phyloP scores from a whole-genome alignment of 257 asterid genomes.

The Solanum habrochaites region DNA sequence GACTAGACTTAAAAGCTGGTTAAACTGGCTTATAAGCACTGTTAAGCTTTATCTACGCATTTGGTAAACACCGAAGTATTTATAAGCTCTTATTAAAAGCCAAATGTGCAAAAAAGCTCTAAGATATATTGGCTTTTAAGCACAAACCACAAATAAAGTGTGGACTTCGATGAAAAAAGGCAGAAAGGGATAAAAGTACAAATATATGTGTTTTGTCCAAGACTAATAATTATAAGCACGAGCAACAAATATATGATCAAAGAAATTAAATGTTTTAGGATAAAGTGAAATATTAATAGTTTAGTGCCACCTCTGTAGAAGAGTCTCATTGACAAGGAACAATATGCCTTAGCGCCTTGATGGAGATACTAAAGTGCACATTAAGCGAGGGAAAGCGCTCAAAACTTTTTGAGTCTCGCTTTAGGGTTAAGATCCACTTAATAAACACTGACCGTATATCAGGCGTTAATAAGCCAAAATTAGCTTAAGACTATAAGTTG shows the following conservation, averaged over 20 bases:
- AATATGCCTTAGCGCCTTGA: background rate
- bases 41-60: background rate
- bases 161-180: background rate
- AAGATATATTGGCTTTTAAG: background rate
- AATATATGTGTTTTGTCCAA: background rate
- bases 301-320: background rate
- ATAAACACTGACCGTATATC: background rate
- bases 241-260: background rate
- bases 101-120: background rate
- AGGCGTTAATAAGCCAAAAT: background rate
- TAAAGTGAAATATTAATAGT: background rate
- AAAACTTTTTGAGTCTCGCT: background rate
- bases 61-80: background rate
- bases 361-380: background rate
- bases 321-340: background rate
- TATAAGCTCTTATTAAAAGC: background rate
- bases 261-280: background rate
- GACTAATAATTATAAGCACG: background rate
- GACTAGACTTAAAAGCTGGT: background rate
- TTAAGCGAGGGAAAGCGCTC: background rate
- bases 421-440: background rate
- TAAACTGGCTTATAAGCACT: background rate
- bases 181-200: background rate
- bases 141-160: background rate
- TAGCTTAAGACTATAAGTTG: background rate